Conservation (phyloP, 2,329 filamentous ascomycete genomes). For the Colletotrichum horii region DNA sequence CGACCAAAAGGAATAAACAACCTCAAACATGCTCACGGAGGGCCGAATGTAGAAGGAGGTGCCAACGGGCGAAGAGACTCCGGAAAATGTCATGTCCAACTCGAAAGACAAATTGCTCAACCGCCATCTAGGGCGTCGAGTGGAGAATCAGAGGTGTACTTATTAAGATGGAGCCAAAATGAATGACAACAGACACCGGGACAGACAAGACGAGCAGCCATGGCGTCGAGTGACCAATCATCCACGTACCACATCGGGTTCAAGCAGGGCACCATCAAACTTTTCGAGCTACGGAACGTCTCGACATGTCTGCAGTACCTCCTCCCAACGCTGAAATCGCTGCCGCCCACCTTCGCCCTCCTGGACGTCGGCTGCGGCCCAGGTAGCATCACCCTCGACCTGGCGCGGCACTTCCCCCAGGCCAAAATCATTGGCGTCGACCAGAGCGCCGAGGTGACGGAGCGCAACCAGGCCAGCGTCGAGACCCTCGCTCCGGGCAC, state of each 20-base stretch:
- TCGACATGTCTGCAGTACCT: constrained; percentile 26
- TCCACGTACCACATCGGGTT: constrained; percentile 7
- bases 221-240: not conserved
- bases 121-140: not conserved
- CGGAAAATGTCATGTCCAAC: not conserved
- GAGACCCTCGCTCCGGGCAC: not conserved
- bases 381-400: constrained; percentile 44
- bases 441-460: constrained; percentile 10
- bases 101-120: not conserved
- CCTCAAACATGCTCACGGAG: constrained; percentile 5
- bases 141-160: not conserved
- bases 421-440: constrained; percentile 41
- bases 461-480: not conserved
- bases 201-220: not conserved
- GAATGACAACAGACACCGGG: not conserved
- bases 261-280: constrained; percentile 7
- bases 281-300: constrained; percentile 10
- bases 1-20: not conserved
- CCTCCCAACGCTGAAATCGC: constrained; percentile 34
- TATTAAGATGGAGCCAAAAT: not conserved
- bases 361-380: constrained; percentile 49
- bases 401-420: constrained; percentile 40
- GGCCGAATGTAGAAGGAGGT: not conserved
- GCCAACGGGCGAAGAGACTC: not conserved
- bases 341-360: constrained; percentile 34